These are phyloP conservation scores for Hyaloperonospora arabidopsidis DNA, from an alignment of 352 stramenopile genomes.

Conservation along the genomic window DNA sequence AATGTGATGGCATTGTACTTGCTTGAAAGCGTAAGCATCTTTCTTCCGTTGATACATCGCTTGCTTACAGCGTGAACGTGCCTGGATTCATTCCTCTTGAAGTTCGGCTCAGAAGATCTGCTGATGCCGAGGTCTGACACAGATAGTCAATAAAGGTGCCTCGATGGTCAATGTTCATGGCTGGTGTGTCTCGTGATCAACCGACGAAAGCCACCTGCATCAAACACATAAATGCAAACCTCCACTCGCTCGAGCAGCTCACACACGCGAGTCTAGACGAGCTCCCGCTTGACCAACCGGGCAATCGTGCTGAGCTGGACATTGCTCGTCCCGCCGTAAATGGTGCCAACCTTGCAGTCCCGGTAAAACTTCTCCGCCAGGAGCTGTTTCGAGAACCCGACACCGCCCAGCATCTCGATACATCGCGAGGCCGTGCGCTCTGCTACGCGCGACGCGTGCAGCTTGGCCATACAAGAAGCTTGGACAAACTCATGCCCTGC, in stretches of 20 bases:
- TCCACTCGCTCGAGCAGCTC: neutral
- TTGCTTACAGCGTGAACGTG: no score
- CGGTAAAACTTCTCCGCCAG: conserved; percentile 92
- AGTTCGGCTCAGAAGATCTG: no score
- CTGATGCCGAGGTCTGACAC: no score
- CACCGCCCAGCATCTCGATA: conserved; percentile 88
- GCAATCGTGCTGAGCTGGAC: conserved; percentile 89
- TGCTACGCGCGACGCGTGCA: conserved; percentile 87
- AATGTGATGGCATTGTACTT: no score
- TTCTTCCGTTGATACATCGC: no score
- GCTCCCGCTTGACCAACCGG: conserved; percentile 67
- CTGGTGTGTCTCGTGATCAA: no score
- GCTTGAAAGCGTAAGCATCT: no score
- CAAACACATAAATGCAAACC: no score
- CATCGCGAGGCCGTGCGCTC: conserved; percentile 86
- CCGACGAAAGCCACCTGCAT: no score
- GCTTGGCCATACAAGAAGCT: conserved; percentile 91
- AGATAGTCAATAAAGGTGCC: no score
- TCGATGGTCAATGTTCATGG: no score
- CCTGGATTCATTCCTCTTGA: no score
- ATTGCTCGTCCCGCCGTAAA: conserved; percentile 93
- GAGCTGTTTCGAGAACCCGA: conserved; percentile 89
- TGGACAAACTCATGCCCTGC: conserved; percentile 86
- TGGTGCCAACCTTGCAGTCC: conserved; percentile 92
- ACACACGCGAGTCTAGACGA: conserved; percentile 16